These are phyloP conservation scores for Orbilia blumenaviensis DNA, from an alignment of 2,329 filamentous ascomycete species.

Conservation along the genomic window DNA sequence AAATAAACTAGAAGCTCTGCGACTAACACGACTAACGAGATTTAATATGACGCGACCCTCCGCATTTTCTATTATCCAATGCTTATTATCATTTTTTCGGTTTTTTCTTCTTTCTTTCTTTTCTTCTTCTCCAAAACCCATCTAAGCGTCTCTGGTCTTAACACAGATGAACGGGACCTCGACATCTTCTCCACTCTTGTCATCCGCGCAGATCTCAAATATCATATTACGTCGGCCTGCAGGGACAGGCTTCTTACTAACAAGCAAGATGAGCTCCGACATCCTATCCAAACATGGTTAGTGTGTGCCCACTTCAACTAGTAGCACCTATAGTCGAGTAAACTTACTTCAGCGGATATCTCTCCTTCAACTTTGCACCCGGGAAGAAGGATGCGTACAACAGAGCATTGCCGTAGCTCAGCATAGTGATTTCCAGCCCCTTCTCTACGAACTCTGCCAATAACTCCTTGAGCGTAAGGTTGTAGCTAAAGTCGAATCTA, in stretches of 20 bases:
- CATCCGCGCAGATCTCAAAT: slow-evolving; percentile 93
- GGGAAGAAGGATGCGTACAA: slow-evolving; percentile 94
- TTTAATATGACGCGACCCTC: background rate
- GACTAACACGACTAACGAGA: slow-evolving; percentile 6
- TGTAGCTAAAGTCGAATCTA: slow-evolving; percentile 81
- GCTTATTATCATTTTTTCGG: slow-evolving; percentile 59
- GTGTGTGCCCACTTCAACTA: slow-evolving; percentile 25
- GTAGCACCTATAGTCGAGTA: background rate
- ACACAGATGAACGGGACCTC: slow-evolving; percentile 97
- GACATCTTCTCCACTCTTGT: slow-evolving; percentile 87
- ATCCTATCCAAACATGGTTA: slow-evolving; percentile 68
- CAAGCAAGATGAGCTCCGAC: slow-evolving; percentile 83
- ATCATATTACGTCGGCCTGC: slow-evolving; percentile 94
- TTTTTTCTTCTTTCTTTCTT: no score
- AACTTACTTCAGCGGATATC: slow-evolving; percentile 74
- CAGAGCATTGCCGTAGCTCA: slow-evolving; percentile 95
- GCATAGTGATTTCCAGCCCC: slow-evolving; percentile 86
- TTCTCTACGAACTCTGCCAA: slow-evolving; percentile 81
- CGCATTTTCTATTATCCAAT: background rate
- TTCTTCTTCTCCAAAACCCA: no score
- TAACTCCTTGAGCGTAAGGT: slow-evolving; percentile 86
- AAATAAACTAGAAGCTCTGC: background rate
- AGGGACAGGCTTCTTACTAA: slow-evolving; percentile 92
- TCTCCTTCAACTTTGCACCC: slow-evolving; percentile 81
- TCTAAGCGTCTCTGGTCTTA: slow-evolving; percentile 66